Conservation (phyloP, 257 asterid genomes). For the Jacaranda mimosifolia region DNA sequence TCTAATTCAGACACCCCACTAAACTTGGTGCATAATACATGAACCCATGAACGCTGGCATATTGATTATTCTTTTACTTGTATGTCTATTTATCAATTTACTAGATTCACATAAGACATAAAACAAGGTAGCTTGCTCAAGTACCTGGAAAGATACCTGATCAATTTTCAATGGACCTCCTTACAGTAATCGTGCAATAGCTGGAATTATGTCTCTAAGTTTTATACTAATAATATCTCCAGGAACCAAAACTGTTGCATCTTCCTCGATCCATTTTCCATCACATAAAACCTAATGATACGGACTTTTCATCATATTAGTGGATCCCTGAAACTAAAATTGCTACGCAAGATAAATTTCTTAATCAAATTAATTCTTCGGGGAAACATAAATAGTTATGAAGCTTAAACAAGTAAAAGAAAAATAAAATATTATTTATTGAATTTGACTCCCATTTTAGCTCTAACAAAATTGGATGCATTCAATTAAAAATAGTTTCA, state of each 20-base stretch:
- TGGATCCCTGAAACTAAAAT: no score
- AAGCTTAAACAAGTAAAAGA: no score
- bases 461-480: no score
- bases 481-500: no score
- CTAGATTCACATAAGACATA: not conserved
- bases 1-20: not conserved
- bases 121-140: not conserved
- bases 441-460: no score
- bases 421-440: no score
- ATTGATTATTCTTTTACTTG: no score
- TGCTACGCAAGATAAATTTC: no score
- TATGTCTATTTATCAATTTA: no score
- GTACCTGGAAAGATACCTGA: constrained; percentile 44
- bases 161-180: constrained; percentile 84
- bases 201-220: constrained; percentile 78
- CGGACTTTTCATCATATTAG: not conserved
- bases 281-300: constrained; percentile 64
- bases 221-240: constrained; percentile 76
- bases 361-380: no score
- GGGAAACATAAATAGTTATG: no score
- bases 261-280: constrained; percentile 67
- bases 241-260: constrained; percentile 73
- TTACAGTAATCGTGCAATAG: constrained; percentile 78
- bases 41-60: not conserved
- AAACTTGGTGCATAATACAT: not conserved